Evolutionary conservation across 352 stramenopile species (phyloP), one percentile per base, ranked within the genome.

Genomic region (Peronosclerospora sorghi): DNA sequence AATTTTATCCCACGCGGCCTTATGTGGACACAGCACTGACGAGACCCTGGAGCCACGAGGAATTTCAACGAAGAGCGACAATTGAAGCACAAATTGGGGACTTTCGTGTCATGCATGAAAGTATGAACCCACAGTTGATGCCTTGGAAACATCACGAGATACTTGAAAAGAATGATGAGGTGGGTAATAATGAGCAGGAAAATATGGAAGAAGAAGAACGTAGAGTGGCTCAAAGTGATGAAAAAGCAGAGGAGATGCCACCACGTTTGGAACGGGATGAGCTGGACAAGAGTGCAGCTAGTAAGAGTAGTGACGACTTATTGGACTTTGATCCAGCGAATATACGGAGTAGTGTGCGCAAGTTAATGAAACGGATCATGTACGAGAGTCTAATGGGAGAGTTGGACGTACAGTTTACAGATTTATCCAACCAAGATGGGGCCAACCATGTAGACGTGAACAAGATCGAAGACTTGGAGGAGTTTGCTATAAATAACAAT

Each of bases 331-430:
- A 75, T 29, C 30, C 34, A 8, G 47, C 41, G 10, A 63, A 77
- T 30, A 50, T 82, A 28, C 17, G 45, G 7, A 58, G 26, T 21
- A 85, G 69, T 30, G 69, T 85, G 19, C 56, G 59, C 28, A 68
- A 50, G 35, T 56, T 85, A 12, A 59, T 85, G 45, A 56, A 34
- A 5, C 48, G 71, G 34, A 85, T 85, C 21, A 59, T 70, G 56
- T 65, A 51, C 13, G 53, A 69, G 35, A 80, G 56, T 35, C 38
- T 69, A 5, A 5, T 62, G 32, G 45, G 18, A 6, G 65, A 68
- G 9, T 29, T 42, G 14, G 35, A 47, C 4, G 35, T 48, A 19
- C 30, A 38, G 13, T 32, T 45, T 5, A 45, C 47, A 1, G 48
- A 38, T 0, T 32, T 44, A 23, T 73, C 63, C 1, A 79, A 76